Evolutionary conservation across 1,284 basidiomycete genomes (phyloP).

Genomic region (Wallemia hederae): DNA sequence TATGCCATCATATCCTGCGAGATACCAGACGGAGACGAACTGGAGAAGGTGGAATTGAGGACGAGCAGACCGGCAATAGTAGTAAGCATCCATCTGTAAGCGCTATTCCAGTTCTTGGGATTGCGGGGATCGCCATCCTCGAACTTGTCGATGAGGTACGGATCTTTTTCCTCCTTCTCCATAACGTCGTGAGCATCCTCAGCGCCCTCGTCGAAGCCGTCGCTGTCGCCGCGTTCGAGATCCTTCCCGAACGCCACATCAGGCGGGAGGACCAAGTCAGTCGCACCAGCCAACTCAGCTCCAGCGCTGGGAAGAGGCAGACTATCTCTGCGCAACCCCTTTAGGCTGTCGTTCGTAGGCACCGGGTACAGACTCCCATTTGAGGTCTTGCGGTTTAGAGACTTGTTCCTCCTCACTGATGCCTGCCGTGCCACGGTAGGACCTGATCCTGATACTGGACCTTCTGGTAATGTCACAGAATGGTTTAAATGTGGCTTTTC

Average conservation of each 20-base stretch:
- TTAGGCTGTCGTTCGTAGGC: not conserved
- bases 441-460: no score
- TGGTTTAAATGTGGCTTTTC: not conserved
- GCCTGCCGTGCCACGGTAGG: not conserved
- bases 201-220: not conserved
- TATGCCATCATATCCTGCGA: slow-evolving; percentile 21
- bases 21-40: slow-evolving; percentile 26
- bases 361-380: not conserved
- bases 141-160: not conserved
- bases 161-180: not conserved
- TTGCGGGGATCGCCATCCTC: not conserved
- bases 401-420: not conserved
- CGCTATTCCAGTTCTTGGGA: not conserved
- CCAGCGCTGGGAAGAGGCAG: not conserved
- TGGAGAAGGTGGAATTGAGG: slow-evolving; percentile 25
- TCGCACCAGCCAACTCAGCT: not conserved
- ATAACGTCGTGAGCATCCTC: not conserved
- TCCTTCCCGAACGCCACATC: not conserved
- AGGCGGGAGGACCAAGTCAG: not conserved
- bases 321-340: not conserved
- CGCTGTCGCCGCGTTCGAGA: not conserved
- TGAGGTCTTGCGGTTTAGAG: not conserved
- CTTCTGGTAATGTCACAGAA: not conserved
- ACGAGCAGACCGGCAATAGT: not conserved
- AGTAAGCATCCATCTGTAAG: not conserved